These are phyloP conservation scores for Cephalotrichum gorgonifer DNA, from an alignment of 2,329 filamentous ascomycete species.

Conservation along the genomic window DNA sequence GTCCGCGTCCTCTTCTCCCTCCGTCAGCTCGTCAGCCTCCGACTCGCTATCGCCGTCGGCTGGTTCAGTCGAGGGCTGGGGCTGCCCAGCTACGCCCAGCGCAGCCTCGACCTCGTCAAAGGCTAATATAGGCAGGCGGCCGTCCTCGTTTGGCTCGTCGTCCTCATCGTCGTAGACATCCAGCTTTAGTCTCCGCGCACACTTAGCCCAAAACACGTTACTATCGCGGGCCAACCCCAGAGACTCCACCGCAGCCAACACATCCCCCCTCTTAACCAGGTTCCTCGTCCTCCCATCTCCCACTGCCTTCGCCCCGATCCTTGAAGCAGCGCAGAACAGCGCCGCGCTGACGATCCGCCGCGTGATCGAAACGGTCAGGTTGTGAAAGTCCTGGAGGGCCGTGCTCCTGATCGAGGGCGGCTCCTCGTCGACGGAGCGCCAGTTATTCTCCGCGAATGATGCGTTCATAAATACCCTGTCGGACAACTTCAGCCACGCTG, in stretches of 20 bases:
- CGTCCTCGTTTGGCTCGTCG: constrained; percentile 14
- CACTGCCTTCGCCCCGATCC: constrained; percentile 42
- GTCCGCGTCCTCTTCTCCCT: not conserved
- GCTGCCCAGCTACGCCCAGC: constrained; percentile 15
- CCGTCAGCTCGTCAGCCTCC: constrained; percentile 7
- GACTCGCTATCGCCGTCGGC: constrained; percentile 9
- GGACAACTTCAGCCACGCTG: constrained; percentile 54
- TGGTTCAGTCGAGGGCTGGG: not conserved
- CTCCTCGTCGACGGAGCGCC: constrained; percentile 49
- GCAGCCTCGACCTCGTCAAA: constrained; percentile 33
- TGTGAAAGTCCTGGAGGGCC: constrained; percentile 66
- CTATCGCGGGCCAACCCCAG: constrained; percentile 29
- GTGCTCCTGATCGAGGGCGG: constrained; percentile 64
- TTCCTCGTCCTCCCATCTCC: constrained; percentile 16
- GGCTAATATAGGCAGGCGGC: constrained; percentile 20
- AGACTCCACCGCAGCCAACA: constrained; percentile 36
- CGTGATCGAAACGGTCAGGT: constrained; percentile 56
- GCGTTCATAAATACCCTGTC: constrained; percentile 68
- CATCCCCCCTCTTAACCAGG: constrained; percentile 32
- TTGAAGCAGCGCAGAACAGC: constrained; percentile 60
- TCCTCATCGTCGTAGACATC: constrained; percentile 29
- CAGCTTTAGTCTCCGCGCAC: constrained; percentile 37
- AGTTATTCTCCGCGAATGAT: constrained; percentile 51
- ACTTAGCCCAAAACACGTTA: constrained; percentile 33
- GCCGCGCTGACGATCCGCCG: constrained; percentile 59